Evolutionary conservation across 176 grass and related monocot genomes (phyloP).

Genomic region (Carex kokanica): DNA sequence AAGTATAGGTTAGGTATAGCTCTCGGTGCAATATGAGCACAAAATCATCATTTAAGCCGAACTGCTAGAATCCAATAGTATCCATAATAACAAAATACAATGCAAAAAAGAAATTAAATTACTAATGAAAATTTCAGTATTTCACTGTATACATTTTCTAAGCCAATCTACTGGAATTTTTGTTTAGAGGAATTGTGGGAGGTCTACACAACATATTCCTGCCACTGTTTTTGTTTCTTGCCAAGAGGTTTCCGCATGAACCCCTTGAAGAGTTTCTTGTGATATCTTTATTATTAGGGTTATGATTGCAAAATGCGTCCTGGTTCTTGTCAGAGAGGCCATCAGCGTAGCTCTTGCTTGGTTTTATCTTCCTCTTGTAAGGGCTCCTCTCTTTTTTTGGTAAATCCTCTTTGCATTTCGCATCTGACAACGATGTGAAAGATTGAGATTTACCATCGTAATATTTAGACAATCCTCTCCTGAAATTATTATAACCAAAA

Average conservation of each 20-base stretch:
- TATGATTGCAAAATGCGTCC: constrained; percentile 1
- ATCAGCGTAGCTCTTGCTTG: constrained; percentile 41
- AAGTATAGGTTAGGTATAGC: background rate
- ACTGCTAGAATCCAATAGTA: background rate
- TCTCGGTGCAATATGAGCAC: background rate
- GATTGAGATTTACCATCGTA: constrained; percentile 90
- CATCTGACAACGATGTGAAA: constrained; percentile 59
- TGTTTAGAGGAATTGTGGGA: constrained; percentile 55
- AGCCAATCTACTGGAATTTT: constrained; percentile 31
- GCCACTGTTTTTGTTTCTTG: constrained; percentile 33
- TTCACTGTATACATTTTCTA: constrained; percentile 31
- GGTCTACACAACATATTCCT: constrained; percentile 46
- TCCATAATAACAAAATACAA: background rate
- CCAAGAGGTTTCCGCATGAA: constrained; percentile 62
- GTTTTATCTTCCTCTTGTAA: constrained; percentile 44
- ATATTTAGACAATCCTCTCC: constrained; percentile 73
- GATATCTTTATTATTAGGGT: constrained; percentile 20
- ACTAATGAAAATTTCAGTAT: background rate
- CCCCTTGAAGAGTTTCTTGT: constrained; percentile 20
- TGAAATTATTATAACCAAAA: constrained; percentile 25
- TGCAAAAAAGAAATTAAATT: background rate
- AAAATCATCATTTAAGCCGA: background rate
- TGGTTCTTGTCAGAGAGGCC: constrained; percentile 40
- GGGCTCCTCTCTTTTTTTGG: constrained; percentile 51
- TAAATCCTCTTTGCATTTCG: constrained; percentile 59